Evolutionary conservation across 768 basidiomycete genomes (phyloP).

Genomic region (Leucosporidium creatinivorum): DNA sequence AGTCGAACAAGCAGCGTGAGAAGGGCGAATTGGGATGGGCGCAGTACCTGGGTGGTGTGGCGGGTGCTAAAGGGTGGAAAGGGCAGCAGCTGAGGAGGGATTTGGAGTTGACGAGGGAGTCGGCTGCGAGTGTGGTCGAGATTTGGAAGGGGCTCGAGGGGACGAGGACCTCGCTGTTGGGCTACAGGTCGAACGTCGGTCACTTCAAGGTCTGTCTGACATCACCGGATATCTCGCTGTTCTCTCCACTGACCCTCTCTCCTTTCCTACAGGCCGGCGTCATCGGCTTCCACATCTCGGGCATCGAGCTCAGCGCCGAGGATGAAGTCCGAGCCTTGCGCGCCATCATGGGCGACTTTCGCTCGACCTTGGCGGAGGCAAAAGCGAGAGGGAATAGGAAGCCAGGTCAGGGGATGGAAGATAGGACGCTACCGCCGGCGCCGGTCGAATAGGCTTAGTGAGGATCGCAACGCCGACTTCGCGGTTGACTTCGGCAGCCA

Average conservation of each 20-base stretch:
- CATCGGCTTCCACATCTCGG: constrained; percentile 35
- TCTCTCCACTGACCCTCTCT: neutral
- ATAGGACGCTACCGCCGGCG: too few relatives aligned
- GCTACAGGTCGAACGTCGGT: constrained; percentile 24
- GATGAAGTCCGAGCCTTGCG: constrained; percentile 31
- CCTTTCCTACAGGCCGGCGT: constrained; percentile 27
- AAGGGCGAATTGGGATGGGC: constrained; percentile 26
- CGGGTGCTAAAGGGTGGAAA: constrained; percentile 22
- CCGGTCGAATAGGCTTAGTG: too few relatives aligned
- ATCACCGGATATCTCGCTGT: neutral
- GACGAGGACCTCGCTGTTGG: constrained; percentile 26
- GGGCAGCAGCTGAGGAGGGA: constrained; percentile 31
- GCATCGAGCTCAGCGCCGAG: constrained; percentile 28
- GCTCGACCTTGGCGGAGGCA: constrained; percentile 22
- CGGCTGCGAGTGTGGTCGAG: constrained; percentile 20
- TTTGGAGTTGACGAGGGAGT: constrained; percentile 31
- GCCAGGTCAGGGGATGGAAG: too few relatives aligned
- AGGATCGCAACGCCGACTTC: too few relatives aligned
- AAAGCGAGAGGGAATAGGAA: neutral
- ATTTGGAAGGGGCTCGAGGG: constrained; percentile 32
- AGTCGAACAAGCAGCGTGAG: neutral
- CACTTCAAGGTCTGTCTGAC: constrained; percentile 25
- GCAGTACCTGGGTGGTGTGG: constrained; percentile 5
- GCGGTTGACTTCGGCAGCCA: too few relatives aligned
- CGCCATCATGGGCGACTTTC: constrained; percentile 34